Base-by-base conservation (phyloP, 345 rosid species). In the Gossypioides kirkii region DNA sequence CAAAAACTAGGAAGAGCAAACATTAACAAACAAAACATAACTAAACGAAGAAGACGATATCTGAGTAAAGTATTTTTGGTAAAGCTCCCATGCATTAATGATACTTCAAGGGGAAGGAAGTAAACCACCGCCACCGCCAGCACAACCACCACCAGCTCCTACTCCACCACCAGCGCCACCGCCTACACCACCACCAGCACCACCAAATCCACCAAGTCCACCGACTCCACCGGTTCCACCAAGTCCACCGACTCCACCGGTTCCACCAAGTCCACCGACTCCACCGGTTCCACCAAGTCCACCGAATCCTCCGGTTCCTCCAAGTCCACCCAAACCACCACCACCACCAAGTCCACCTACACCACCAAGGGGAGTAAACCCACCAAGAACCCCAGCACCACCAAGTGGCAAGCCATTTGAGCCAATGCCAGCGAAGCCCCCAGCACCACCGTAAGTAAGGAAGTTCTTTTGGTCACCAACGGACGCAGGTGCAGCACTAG, bases 381-480 rank as follows among this genome's bases (percentile, higher is more conserved):
- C 85, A 13, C 65, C 94, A 11, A 76, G 4, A 5, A 82, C 86
- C 2, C 92, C 95, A 28, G 78, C 79, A 1, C 92, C 90, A 47
- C 87, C 87, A 22, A 80, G 78, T 4, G 92, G 92, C 67, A 86
- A 49, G 20, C 89, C 87, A 43, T 80, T 60, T 64, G 80, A 70
- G 6, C 92, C 98, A 8, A 91, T 4, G 2, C 98, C 97, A 2
- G 87, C 66, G 67, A 18, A 78, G 52, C 94, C 96, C 0, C 93
- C 82, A 2, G 84, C 71, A 4, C 97, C 97, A 25, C 94, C 93
- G n/a, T 83, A 93, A 16, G 84, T 73, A 36, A 78, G 25, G 69
- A 88, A 87, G 83, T 88, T 88, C 87, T 91, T 93, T 73, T 88
- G 87, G 84, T 93, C 97, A 52, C 77, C 80, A 32, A 90, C 74